Evolutionary conservation across 352 stramenopile genomes (phyloP), one percentile per base, ranked within the genome.

Genomic region (Phytophthora cryptogea): DNA sequence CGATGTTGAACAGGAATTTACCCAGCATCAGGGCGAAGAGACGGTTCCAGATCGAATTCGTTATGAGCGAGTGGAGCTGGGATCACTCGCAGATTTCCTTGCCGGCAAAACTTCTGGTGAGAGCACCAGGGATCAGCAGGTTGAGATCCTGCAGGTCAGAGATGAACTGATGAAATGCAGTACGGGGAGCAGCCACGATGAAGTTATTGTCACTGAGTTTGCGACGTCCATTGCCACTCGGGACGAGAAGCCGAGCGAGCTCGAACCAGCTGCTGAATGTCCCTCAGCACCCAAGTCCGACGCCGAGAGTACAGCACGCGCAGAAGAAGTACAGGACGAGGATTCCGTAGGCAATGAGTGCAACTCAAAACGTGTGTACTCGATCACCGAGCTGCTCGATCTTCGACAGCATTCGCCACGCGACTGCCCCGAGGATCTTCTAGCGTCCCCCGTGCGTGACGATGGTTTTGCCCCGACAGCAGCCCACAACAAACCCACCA

Each of bases 81-180:
- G 68, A 30, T 76, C 68, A 7, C 36, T 76, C 5, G 68, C 59
- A 42, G 63, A 73, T 32, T 60, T 63, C 30, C 43, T 76, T 16
- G 52, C 59, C 13, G 54, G 68, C 51, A 65, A 47, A 11, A 11
- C 39, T 1, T 11, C 37, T 32, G 8, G 46, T 6, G 54, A 59
- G 6, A 20, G 49, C 8, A 17, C 50, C 30, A 14, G 13, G 2
- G 13, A 56, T 5, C 23, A 65, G 30, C n/a, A 43, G n/a, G 27
- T 49, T 31, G 36, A 60, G 32, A 49, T 30, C 14, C 40, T 56
- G 41, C 11, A 41, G 11, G 33, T 20, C 11, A 23, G 9, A 6
- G 40, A 50, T 31, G 9, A 7, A 30, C 4, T n/a, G 9, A n/a
- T 47, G 30, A 7, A 30, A 35, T 14, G 20, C 5, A 8, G 35